Conservation (phyloP, 768 basidiomycete genomes). For the Psilocybe tampanensis region DNA sequence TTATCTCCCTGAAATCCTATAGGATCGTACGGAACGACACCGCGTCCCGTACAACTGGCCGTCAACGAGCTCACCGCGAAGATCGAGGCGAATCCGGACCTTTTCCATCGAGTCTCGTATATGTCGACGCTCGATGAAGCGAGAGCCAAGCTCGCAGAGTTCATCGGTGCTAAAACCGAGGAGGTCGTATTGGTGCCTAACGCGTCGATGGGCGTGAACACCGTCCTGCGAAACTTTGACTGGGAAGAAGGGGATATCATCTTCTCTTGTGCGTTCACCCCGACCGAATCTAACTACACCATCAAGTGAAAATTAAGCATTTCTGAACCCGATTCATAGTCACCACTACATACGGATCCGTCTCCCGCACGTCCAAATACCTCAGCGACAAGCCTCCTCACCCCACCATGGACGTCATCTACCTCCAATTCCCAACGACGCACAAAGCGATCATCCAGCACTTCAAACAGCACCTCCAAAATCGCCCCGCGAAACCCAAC, state of each 20-base stretch:
- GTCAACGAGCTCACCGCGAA: constrained; percentile 41
- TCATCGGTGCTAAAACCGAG: constrained; percentile 51
- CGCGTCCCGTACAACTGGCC: constrained; percentile 50
- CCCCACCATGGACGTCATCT: constrained; percentile 51
- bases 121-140: constrained; percentile 35
- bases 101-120: constrained; percentile 46
- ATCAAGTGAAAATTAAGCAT: constrained; percentile 18
- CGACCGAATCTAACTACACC: too few relatives aligned
- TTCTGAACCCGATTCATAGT: constrained; percentile 18
- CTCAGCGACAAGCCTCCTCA: constrained; percentile 57
- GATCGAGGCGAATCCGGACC: constrained; percentile 59
- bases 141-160: constrained; percentile 49
- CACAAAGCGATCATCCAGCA: constrained; percentile 54
- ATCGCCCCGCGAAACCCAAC: constrained; percentile 40
- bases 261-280: constrained; percentile 57
- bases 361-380: constrained; percentile 53
- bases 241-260: constrained; percentile 73
- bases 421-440: constrained; percentile 56
- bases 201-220: constrained; percentile 67
- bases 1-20: not conserved
- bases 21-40: constrained; percentile 66
- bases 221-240: constrained; percentile 64
- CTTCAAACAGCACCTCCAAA: constrained; percentile 43
- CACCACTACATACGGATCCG: constrained; percentile 53
- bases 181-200: constrained; percentile 67